phyloP scores from a whole-genome alignment of 176 grass and related monocot genomes.

The Oryza punctata region DNA sequence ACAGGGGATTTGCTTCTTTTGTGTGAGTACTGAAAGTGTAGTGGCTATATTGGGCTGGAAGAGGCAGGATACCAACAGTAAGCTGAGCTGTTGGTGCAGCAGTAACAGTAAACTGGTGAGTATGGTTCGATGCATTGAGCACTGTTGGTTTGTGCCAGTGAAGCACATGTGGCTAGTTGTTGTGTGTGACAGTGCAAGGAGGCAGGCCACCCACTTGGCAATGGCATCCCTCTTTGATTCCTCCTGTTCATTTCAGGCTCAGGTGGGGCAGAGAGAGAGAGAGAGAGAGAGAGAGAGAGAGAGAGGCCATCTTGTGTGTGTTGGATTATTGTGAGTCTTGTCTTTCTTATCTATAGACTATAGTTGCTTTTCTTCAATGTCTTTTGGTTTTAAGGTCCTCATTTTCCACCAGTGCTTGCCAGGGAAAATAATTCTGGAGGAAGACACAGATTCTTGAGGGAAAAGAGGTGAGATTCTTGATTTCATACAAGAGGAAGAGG shows the following conservation, averaged over 20 bases:
- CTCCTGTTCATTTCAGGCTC: slow-evolving; percentile 6
- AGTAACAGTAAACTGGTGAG: slow-evolving; percentile 13
- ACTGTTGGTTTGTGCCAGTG: slow-evolving; percentile 25
- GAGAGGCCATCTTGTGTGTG: neutral
- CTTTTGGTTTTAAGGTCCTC: slow-evolving; percentile 35
- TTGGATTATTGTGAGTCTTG: slow-evolving; percentile 27
- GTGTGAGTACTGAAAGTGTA: neutral
- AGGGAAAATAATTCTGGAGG: slow-evolving; percentile 14
- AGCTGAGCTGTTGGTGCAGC: slow-evolving; percentile 3
- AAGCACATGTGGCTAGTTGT: slow-evolving; percentile 37
- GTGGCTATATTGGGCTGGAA: neutral
- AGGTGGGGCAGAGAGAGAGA: slow-evolving; percentile 1
- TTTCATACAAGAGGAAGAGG: slow-evolving; percentile 1
- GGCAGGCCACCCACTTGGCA: slow-evolving; percentile 32
- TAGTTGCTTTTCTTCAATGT: slow-evolving; percentile 23
- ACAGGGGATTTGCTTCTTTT: neutral
- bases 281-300: neutral
- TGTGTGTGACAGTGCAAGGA: slow-evolving; percentile 16
- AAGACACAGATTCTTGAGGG: slow-evolving; percentile 40
- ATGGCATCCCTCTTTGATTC: neutral
- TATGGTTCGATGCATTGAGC: neutral
- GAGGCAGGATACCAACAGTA: neutral
- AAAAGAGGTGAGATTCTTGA: slow-evolving; percentile 44
- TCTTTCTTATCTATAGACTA: slow-evolving; percentile 41
- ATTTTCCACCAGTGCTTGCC: slow-evolving; percentile 23